Evolutionary conservation across 2,329 filamentous ascomycete genomes (phyloP), one percentile per base, ranked within the genome.

Genomic region (Canariomyces notabilis): DNA sequence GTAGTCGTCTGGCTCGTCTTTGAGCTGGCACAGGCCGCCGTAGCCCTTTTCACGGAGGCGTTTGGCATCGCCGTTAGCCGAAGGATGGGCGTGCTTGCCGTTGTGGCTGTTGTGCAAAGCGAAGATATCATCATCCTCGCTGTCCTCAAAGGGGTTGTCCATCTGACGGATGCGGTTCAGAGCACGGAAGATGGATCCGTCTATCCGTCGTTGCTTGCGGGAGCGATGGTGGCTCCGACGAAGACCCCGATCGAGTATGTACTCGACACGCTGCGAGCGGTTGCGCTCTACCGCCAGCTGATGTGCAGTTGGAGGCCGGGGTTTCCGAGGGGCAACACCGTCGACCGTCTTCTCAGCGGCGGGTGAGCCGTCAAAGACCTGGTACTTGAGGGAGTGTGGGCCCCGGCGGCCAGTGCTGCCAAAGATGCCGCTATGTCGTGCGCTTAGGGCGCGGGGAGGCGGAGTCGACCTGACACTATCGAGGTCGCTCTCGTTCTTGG

Each of bases 271-370:
- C 59, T 87, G 80, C 50, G 80, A 85, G 15, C 87, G 76, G 64
- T 90, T 89, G 45, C 83, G 78, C 63, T 89, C 86, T 1, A 93
- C 85, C 0, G 87, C 87, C 32, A 89, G 71, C 65, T 93, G 87
- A 64, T 93, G 87, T 29, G 86, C 85, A 0, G 87, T 93, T 0
- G 88, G 79, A 2, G 87, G 87, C 1, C 87, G 77, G 7, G 83
- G 81, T 60, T 89, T 83, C 47, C 79, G 70, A 16, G 73, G 70
- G 31, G 74, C 68, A n/a, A 77, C 72, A 12, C 73, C 72, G 47
- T 82, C 80, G 12, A 76, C 70, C 16, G 74, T 65, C 15, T 72
- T 70, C 14, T 72, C 71, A 23, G 69, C 74, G 34, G 70, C 76
- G 6, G 80, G 80, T 2, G 80, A 82, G 14, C 70, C 77, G 48